Evolutionary conservation across 352 stramenopile species (phyloP).

Genomic region (Achlya hypogyna): DNA sequence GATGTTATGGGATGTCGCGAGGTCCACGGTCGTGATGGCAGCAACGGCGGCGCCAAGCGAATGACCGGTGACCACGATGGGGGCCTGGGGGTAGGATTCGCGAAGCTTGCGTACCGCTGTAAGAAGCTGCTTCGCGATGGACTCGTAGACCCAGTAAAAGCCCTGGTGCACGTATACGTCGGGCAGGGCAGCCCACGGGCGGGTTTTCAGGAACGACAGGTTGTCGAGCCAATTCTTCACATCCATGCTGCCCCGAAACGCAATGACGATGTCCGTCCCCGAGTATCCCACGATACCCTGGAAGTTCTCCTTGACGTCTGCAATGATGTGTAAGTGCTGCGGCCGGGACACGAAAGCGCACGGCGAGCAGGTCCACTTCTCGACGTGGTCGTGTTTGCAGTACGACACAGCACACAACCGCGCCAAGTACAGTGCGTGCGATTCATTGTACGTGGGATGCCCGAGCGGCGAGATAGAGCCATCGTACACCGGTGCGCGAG

Average conservation of each 20-base stretch:
- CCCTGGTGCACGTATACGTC: conserved; percentile 56
- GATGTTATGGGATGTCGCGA: conserved; percentile 51
- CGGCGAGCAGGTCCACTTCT: conserved; percentile 65
- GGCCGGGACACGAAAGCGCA: conserved; percentile 50
- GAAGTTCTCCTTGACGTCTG: conserved; percentile 67
- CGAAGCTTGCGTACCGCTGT: conserved; percentile 28
- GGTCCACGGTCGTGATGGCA: conserved; percentile 62
- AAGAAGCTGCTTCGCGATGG: conserved; percentile 44
- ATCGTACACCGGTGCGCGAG: no score
- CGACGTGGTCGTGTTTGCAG: conserved; percentile 51
- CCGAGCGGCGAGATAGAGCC: no score
- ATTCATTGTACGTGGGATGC: conserved; percentile 42
- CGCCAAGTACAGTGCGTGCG: conserved; percentile 57
- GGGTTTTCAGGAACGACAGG: conserved; percentile 70
- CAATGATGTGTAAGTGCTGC: conserved; percentile 39
- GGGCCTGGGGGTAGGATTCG: conserved; percentile 31
- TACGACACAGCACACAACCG: conserved; percentile 73
- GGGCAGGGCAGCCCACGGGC: conserved; percentile 50
- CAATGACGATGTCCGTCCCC: conserved; percentile 43
- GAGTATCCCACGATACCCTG: conserved; percentile 73
- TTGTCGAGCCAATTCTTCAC: conserved; percentile 80
- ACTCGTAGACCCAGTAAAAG: conserved; percentile 75
- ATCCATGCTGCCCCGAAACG: conserved; percentile 78
- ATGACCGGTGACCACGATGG: conserved; percentile 58
- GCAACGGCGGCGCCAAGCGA: conserved; percentile 66